These are phyloP conservation scores for Gynostemma pentaphyllum DNA, from an alignment of 306 rosid species.

Conservation along the genomic window DNA sequence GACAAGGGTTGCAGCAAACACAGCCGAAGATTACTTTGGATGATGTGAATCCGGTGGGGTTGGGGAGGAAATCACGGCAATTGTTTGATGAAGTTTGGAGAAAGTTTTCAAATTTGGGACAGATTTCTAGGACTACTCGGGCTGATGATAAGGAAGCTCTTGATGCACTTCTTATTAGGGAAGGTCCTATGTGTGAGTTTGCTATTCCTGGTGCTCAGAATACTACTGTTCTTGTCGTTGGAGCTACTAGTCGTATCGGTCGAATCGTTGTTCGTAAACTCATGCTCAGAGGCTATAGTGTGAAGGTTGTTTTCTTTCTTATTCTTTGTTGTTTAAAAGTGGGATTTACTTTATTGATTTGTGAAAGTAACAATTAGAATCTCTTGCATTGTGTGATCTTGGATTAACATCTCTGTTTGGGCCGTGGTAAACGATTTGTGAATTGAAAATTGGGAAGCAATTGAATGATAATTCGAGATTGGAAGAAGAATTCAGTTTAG, in stretches of 20 bases:
- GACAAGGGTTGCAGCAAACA: conserved; percentile 13
- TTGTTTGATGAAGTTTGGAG: conserved; percentile 91
- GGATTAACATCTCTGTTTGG: neutral
- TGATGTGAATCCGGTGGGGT: conserved; percentile 87
- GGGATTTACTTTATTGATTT: neutral
- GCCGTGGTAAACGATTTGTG: neutral
- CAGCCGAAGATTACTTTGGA: conserved; percentile 49
- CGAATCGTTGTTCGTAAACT: conserved; percentile 87
- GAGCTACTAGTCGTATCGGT: conserved; percentile 85
- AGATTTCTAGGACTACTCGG: conserved; percentile 71
- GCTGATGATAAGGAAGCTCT: conserved; percentile 59
- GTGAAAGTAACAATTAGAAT: neutral
- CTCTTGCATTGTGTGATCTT: neutral
- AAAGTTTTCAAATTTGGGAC: conserved; percentile 86
- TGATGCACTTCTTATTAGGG: conserved; percentile 67
- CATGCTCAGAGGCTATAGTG: conserved; percentile 81
- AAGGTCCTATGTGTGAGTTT: conserved; percentile 91
- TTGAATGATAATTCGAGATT: neutral
- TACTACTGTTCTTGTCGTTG: conserved; percentile 81
- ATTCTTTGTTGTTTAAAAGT: neutral
- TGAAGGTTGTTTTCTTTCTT: conserved; percentile 36
- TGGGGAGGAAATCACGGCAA: conserved; percentile 75
- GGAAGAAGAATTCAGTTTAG: neutral
- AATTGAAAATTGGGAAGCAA: neutral
- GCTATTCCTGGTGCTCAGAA: conserved; percentile 88